A percentile compares a stretch with the other conserved stretches of the same genome.
These are phyloP conservation scores for Aspergillus caelatus DNA, from an alignment of 2,329 filamentous ascomycete genomes.

Conservation along the genomic window DNA sequence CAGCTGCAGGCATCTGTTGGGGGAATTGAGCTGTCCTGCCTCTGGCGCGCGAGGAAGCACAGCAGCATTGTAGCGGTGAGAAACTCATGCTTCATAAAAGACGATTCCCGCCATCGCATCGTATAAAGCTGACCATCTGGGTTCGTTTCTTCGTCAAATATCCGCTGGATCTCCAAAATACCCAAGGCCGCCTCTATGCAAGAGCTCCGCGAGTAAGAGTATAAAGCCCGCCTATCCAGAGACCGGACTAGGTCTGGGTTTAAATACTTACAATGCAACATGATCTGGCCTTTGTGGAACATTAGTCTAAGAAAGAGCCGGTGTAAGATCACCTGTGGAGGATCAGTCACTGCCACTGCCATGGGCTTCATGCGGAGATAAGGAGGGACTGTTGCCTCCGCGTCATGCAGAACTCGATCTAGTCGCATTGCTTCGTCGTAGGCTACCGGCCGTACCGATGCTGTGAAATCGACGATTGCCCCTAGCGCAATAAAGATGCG, in stretches of 20 bases:
- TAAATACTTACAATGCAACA: slow-evolving; percentile 21
- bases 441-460: slow-evolving; percentile 26
- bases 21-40: slow-evolving; percentile 7
- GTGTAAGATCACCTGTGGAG: slow-evolving; percentile 24
- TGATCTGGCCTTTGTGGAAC: slow-evolving; percentile 26
- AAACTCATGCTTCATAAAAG: slow-evolving; percentile 62
- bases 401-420: slow-evolving; percentile 32
- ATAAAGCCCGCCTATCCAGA: slow-evolving; percentile 14
- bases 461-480: slow-evolving; percentile 32
- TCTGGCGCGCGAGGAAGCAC: slow-evolving; percentile 36
- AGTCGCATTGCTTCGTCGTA: slow-evolving; percentile 35
- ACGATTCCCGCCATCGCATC: slow-evolving; percentile 60
- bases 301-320: slow-evolving; percentile 26
- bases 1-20: slow-evolving; percentile 11
- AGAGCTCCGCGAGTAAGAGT: slow-evolving; percentile 42
- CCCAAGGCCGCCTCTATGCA: slow-evolving; percentile 52
- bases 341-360: slow-evolving; percentile 24
- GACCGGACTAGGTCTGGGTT: neutral
- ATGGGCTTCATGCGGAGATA: slow-evolving; percentile 22
- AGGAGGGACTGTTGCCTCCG: slow-evolving; percentile 14
- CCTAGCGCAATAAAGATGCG: slow-evolving; percentile 35
- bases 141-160: slow-evolving; percentile 53
- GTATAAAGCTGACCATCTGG: slow-evolving; percentile 56
- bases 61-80: slow-evolving; percentile 62
- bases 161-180: slow-evolving; percentile 52